Evolutionary conservation across 805 yeast species (phyloP).

Genomic region (Wickerhamiella slavikovae): DNA sequence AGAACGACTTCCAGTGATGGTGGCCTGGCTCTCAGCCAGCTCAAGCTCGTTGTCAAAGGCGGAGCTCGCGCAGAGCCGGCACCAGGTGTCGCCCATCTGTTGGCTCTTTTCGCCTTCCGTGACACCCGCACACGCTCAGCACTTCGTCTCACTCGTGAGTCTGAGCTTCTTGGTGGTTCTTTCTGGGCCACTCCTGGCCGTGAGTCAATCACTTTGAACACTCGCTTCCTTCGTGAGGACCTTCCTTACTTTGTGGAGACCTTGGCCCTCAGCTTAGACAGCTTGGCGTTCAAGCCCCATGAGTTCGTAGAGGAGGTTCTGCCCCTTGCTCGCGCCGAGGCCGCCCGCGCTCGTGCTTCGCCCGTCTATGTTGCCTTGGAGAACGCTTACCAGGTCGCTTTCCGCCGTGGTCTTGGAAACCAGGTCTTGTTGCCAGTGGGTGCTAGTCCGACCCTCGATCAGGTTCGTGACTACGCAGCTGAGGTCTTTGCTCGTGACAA

Average conservation of each 20-base stretch:
- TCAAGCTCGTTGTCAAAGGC: constrained; percentile 53
- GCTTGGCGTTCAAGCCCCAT: constrained; percentile 59
- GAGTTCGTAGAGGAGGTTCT: constrained; percentile 65
- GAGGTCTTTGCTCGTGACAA: constrained; percentile 49
- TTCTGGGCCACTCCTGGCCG: constrained; percentile 53
- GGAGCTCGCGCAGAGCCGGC: constrained; percentile 54
- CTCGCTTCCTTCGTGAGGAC: constrained; percentile 69
- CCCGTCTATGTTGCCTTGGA: constrained; percentile 49
- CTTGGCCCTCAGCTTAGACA: constrained; percentile 45
- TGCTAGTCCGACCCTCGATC: constrained; percentile 35
- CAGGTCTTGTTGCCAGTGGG: constrained; percentile 58
- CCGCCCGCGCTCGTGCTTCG: constrained; percentile 26
- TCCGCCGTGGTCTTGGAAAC: constrained; percentile 75
- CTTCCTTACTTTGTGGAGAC: constrained; percentile 84
- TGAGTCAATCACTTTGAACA: constrained; percentile 61
- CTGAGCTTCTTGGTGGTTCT: constrained; percentile 80
- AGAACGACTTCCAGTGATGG: constrained; percentile 38
- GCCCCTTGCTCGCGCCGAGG: constrained; percentile 56
- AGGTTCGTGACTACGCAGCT: constrained; percentile 44
- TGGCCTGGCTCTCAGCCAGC: constrained; percentile 45
- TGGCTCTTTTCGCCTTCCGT: constrained; percentile 60
- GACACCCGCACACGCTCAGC: constrained; percentile 72
- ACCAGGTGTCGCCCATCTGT: constrained; percentile 72
- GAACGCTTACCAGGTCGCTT: constrained; percentile 57
- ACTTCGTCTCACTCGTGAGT: constrained; percentile 80